phyloP scores from a whole-genome alignment of 495 filamentous ascomycete species.

The Aspergillus ostianus region DNA sequence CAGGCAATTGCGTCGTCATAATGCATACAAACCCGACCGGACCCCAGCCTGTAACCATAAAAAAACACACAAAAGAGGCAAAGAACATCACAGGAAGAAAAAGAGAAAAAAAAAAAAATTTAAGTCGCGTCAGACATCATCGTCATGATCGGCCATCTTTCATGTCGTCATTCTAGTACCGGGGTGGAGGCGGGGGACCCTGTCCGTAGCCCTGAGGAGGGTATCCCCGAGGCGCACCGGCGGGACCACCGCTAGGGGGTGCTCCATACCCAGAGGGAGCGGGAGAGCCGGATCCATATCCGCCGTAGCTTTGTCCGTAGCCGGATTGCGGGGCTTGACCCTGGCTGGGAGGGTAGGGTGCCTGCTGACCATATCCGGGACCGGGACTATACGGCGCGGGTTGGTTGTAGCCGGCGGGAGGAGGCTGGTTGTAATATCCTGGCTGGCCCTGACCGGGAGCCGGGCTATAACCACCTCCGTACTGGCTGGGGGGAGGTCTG shows the following conservation, averaged over 20 bases:
- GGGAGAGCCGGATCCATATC: slow-evolving; percentile 23
- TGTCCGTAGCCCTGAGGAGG: slow-evolving; percentile 29
- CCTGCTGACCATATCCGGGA: slow-evolving; percentile 15
- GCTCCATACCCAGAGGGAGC: slow-evolving; percentile 28
- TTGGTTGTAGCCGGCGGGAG: slow-evolving; percentile 15
- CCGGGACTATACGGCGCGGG: slow-evolving; percentile 18
- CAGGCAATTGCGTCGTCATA: background rate
- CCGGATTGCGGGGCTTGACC: slow-evolving; percentile 18
- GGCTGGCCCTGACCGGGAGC: slow-evolving; percentile 24
- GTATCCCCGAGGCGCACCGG: slow-evolving; percentile 20
- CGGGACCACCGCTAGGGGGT: slow-evolving; percentile 13
- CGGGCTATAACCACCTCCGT: slow-evolving; percentile 36
- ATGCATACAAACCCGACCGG: background rate
- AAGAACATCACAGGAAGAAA: background rate
- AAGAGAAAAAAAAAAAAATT: background rate
- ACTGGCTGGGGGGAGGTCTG: slow-evolving; percentile 27
- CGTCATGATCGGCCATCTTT: background rate
- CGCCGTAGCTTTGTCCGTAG: slow-evolving; percentile 18
- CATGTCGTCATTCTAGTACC: slow-evolving; percentile 22
- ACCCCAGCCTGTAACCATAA: background rate
- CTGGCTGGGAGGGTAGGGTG: slow-evolving; percentile 20
- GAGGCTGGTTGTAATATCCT: slow-evolving; percentile 17
- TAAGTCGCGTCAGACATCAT: background rate
- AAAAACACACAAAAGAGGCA: too few relatives aligned
- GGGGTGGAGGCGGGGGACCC: slow-evolving; percentile 27